Base-by-base conservation (phyloP, 2,329 filamentous ascomycete genomes). In the Hypoxylon sp. region DNA sequence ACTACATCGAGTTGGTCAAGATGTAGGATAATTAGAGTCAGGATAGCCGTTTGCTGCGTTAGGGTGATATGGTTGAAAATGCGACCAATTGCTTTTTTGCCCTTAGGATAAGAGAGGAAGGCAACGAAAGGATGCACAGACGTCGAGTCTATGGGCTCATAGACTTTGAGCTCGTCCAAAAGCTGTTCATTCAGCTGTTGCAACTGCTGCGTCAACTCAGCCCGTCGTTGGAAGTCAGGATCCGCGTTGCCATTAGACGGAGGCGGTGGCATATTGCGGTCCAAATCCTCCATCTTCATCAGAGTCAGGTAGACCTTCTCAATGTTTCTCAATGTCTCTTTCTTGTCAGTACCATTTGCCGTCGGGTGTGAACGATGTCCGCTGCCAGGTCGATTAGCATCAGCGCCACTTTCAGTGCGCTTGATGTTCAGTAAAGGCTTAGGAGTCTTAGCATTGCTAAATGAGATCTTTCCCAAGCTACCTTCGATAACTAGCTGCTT, bases 371-470 rank as follows among this genome's bases (percentile, higher is more conserved):
- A 52, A 42, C 78, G 77, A 72, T 85, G 86, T 46, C 84, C 81
- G 66, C 82, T 86, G 53, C 80, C 79, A 22, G 87, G 83, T 29
- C 87, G 85, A 59, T 87, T 84, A 29, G 81, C 78, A 62, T 91
- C 88, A 48, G 89, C 88, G 44, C 84, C 84, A 71, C 85, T 90
- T 55, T 98, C 94, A 19, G 89, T 86, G 33, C 94, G 92, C 85
- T 97, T 98, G 83, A 99, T 94, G 79, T 97, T 99, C 54, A 99
- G 89, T 63, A 98, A 85, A 14, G 95, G 94, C 80, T 97, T 96
- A 0, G 96, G 96, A 0, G 96, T 97, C 84, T 98, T 99, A 52
- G 96, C 94, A 76, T 99, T 99, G 85, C 95, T 98, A 83, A 98
- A 99, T 0, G 95, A 97, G 64, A 99, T 99, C 84, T 98, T 99